phyloP scores from a whole-genome alignment of 495 filamentous ascomycete genomes.

The Bacidia gigantensis region DNA sequence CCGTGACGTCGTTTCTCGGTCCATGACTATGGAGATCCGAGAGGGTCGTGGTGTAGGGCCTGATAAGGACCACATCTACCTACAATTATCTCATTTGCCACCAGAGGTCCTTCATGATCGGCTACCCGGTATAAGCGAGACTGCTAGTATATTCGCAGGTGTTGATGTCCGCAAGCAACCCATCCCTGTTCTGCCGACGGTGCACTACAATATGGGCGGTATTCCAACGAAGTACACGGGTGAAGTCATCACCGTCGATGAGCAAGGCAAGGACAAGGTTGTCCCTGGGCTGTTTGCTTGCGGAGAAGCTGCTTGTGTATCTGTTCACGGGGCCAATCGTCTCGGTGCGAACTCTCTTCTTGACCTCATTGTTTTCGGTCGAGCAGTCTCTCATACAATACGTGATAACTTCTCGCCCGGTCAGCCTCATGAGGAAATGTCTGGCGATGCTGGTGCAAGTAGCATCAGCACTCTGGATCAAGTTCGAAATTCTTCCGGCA shows the following conservation, averaged over 20 bases:
- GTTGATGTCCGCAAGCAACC: slow-evolving; percentile 94
- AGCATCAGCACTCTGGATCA: slow-evolving; percentile 78
- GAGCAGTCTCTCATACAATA: slow-evolving; percentile 90
- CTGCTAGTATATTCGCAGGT: slow-evolving; percentile 88
- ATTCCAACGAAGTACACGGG: slow-evolving; percentile 95
- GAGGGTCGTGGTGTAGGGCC: slow-evolving; percentile 91
- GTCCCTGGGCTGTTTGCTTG: slow-evolving; percentile 92
- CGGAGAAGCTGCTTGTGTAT: slow-evolving; percentile 93
- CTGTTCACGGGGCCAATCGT: slow-evolving; percentile 94
- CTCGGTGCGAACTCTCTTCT: slow-evolving; percentile 96
- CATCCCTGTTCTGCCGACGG: slow-evolving; percentile 91
- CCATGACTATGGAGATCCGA: slow-evolving; percentile 95
- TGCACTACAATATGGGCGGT: slow-evolving; percentile 99
- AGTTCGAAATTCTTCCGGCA: slow-evolving; percentile 67
- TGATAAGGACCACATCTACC: slow-evolving; percentile 95
- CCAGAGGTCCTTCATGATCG: slow-evolving; percentile 84
- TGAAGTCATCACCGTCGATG: slow-evolving; percentile 79
- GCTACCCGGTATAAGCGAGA: slow-evolving; percentile 96
- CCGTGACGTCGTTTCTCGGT: slow-evolving; percentile 88
- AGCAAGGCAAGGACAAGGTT: slow-evolving; percentile 73
- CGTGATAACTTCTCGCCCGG: slow-evolving; percentile 78
- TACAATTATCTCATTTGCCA: slow-evolving; percentile 89
- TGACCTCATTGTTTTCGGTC: slow-evolving; percentile 92
- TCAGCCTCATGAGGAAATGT: slow-evolving; percentile 55
- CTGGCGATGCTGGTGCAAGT: slow-evolving; percentile 72